Conservation (phyloP, 345 rosid genomes). For the Eucalyptus sp. region DNA sequence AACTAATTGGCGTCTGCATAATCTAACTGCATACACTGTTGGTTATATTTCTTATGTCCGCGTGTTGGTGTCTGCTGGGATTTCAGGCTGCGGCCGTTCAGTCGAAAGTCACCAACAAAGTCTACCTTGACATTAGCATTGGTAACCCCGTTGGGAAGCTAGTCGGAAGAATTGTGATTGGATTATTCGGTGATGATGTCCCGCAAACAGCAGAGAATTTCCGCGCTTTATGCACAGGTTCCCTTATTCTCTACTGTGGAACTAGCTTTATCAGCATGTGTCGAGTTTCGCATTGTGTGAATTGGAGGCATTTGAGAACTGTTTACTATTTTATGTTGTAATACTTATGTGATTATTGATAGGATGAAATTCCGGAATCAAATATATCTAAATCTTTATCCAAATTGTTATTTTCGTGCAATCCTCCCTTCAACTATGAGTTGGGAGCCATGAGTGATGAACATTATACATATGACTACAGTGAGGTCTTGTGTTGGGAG, state of each 20-base stretch:
- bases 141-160: slow-evolving; percentile 89
- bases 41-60: background rate
- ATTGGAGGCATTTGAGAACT: background rate
- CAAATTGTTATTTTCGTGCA: background rate
- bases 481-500: too few species aligned
- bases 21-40: background rate
- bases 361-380: background rate
- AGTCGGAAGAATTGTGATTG: slow-evolving; percentile 84
- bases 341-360: background rate
- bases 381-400: background rate
- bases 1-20: background rate
- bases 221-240: slow-evolving; percentile 95
- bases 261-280: too few species aligned
- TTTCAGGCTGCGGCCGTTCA: slow-evolving; percentile 41
- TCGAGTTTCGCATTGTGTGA: background rate
- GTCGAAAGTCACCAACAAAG: slow-evolving; percentile 82
- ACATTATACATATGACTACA: background rate
- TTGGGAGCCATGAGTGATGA: background rate
- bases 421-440: background rate
- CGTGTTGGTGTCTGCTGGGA: background rate
- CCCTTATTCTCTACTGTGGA: background rate
- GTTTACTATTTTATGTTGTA: too few species aligned
- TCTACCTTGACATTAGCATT: slow-evolving; percentile 83
- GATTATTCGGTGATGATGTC: slow-evolving; percentile 90
- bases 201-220: slow-evolving; percentile 94